These are phyloP conservation scores for Clonostachys sp. DNA, from an alignment of 2,329 filamentous ascomycete genomes.

Conservation along the genomic window DNA sequence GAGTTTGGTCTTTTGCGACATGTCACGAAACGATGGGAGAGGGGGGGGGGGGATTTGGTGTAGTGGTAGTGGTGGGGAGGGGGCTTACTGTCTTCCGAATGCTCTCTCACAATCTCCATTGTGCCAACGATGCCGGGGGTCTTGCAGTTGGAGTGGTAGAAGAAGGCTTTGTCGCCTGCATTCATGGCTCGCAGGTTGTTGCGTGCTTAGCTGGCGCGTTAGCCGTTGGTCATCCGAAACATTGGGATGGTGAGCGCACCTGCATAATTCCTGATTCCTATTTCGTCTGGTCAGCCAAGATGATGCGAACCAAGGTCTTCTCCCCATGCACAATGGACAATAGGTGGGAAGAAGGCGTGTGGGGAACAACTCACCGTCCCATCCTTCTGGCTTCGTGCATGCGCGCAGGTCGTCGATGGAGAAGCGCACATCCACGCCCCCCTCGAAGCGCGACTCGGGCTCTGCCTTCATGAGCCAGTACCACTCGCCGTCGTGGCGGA, in stretches of 20 bases:
- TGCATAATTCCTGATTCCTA: conserved; percentile 45
- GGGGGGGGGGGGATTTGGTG: too few relatives aligned
- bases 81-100: conserved; percentile 65
- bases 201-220: conserved; percentile 45
- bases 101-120: conserved; percentile 85
- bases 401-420: conserved; percentile 85
- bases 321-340: neutral
- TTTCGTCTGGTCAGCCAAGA: too few relatives aligned
- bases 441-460: conserved; percentile 80
- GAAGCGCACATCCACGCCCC: conserved; percentile 85
- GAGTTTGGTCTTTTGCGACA: neutral
- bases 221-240: neutral
- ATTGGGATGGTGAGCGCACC: conserved; percentile 18
- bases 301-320: too few relatives aligned
- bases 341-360: neutral
- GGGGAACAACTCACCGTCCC: conserved; percentile 66
- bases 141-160: conserved; percentile 95
- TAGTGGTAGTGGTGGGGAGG: conserved; percentile 12
- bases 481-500: conserved; percentile 32
- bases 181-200: conserved; percentile 94
- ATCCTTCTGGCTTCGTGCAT: conserved; percentile 74
- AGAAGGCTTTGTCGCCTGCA: conserved; percentile 87
- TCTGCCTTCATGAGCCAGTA: conserved; percentile 88
- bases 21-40: neutral
- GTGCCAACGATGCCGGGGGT: conserved; percentile 80